phyloP scores from a whole-genome alignment of 1,284 basidiomycete genomes.

The Phellinidium pouzarii region DNA sequence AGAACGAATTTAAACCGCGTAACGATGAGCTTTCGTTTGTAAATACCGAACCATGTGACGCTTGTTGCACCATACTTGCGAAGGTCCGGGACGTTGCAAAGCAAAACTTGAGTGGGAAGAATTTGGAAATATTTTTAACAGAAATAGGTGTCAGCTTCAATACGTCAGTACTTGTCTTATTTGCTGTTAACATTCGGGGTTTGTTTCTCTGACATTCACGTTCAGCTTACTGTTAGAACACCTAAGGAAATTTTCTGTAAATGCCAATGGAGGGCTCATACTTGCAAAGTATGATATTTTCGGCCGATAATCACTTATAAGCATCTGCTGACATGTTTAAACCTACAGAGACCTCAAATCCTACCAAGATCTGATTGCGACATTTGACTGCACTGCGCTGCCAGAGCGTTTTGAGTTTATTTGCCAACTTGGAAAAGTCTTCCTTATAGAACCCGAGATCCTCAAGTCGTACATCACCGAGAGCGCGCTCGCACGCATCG shows the following conservation, averaged over 20 bases:
- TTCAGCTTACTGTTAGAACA: conserved; percentile 87
- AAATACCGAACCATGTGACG: conserved; percentile 92
- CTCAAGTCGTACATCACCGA: conserved; percentile 91
- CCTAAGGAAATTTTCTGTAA: conserved; percentile 93
- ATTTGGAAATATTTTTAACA: conserved; percentile 84
- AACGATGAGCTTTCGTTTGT: conserved; percentile 96
- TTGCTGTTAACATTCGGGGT: too few relatives aligned
- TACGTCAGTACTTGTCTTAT: conserved; percentile 29
- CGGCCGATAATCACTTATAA: neutral
- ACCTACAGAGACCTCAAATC: conserved; percentile 81
- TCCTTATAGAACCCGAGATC: conserved; percentile 90
- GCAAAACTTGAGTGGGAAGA: conserved; percentile 82
- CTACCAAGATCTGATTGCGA: conserved; percentile 87
- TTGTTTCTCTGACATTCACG: conserved; percentile 5
- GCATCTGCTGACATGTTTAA: neutral
- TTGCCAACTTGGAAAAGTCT: conserved; percentile 94
- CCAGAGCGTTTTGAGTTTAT: conserved; percentile 98
- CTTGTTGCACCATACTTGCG: conserved; percentile 82
- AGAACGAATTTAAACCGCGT: conserved; percentile 92
- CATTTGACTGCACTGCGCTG: conserved; percentile 77
- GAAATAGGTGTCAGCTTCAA: conserved; percentile 96
- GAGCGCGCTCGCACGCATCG: conserved; percentile 87
- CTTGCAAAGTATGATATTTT: conserved; percentile 79
- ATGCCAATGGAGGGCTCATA: conserved; percentile 95
- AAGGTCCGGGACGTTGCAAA: conserved; percentile 71